These are phyloP conservation scores for Vitis hybrid DNA, from an alignment of 177 flowering plant species.

Conservation along the genomic window DNA sequence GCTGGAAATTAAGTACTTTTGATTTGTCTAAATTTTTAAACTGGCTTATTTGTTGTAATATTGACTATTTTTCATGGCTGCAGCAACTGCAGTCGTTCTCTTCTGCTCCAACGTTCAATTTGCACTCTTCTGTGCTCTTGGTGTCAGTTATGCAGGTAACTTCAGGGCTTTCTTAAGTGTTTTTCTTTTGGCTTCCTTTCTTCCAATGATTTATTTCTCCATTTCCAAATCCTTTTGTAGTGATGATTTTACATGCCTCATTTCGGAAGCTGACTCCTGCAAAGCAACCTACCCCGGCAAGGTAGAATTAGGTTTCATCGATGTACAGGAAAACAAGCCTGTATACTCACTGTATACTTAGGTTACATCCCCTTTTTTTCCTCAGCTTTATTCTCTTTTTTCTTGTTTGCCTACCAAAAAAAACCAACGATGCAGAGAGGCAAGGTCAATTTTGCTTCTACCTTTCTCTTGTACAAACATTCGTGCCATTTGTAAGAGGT, in stretches of 20 bases:
- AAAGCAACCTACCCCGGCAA: conserved; percentile 44
- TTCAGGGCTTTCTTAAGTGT: not conserved
- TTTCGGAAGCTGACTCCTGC: conserved; percentile 75
- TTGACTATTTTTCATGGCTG: conserved; percentile 17
- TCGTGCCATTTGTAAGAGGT: too few relatives aligned
- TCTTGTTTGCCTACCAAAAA: too few relatives aligned
- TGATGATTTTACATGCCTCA: conserved; percentile 70
- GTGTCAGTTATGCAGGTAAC: conserved; percentile 71
- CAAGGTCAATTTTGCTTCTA: too few relatives aligned
- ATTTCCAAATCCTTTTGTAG: conserved; percentile 31
- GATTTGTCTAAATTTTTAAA: too few relatives aligned
- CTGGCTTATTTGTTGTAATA: not conserved
- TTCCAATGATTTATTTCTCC: not conserved
- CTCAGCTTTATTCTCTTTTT: not conserved
- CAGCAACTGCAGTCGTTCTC: conserved; percentile 70
- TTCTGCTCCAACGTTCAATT: conserved; percentile 63
- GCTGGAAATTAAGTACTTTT: too few relatives aligned
- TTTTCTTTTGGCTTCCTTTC: not conserved
- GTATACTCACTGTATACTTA: not conserved
- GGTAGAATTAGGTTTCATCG: conserved; percentile 18
- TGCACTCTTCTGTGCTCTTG: conserved; percentile 65
- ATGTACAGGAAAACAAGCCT: too few relatives aligned
- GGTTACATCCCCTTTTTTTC: not conserved
- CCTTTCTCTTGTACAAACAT: too few relatives aligned
- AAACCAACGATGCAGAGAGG: too few relatives aligned